A percentile compares a stretch with the other conserved stretches of the same genome.
Evolutionary conservation across 495 filamentous ascomycete species (phyloP).

Genomic region (Apiosordaria backusii): DNA sequence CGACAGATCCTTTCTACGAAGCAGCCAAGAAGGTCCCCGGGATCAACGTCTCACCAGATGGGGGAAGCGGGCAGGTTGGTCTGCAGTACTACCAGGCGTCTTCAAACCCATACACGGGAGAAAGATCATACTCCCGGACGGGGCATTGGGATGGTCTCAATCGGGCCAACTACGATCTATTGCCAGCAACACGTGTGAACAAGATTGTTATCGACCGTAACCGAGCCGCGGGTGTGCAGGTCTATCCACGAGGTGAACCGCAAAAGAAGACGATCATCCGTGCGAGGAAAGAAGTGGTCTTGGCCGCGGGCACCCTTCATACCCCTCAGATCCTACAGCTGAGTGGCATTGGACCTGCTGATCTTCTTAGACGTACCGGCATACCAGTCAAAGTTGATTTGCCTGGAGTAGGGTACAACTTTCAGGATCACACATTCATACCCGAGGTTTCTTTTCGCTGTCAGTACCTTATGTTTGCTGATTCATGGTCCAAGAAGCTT

Average conservation of each 20-base stretch:
- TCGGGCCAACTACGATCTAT: conserved; percentile 37
- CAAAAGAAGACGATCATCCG: conserved; percentile 18
- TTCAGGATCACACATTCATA: conserved; percentile 50
- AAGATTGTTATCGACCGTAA: conserved; percentile 39
- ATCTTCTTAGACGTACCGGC: conserved; percentile 36
- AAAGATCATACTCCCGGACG: conserved; percentile 5
- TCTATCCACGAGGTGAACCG: background rate
- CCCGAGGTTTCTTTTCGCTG: conserved; percentile 22
- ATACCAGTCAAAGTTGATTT: conserved; percentile 44
- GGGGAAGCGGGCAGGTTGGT: background rate
- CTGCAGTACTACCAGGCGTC: conserved; percentile 1
- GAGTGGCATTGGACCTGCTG: conserved; percentile 46
- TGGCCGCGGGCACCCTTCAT: conserved; percentile 49
- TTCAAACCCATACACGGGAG: conserved; percentile 1
- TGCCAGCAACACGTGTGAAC: conserved; percentile 37
- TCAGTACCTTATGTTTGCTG: conserved; percentile 11
- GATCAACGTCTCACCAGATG: conserved; percentile 4
- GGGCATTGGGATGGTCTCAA: conserved; percentile 19
- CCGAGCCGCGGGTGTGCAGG: conserved; percentile 26
- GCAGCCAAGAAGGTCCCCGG: conserved; percentile 1
- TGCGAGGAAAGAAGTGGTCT: conserved; percentile 47
- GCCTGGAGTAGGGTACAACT: conserved; percentile 54
- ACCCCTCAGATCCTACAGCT: conserved; percentile 52
- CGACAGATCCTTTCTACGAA: background rate
- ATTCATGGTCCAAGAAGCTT: background rate